Evolutionary conservation across 108 stramenopile species (phyloP), one percentile per base, ranked within the genome.

Genomic region (Cyclostephanos invisitatus): DNA sequence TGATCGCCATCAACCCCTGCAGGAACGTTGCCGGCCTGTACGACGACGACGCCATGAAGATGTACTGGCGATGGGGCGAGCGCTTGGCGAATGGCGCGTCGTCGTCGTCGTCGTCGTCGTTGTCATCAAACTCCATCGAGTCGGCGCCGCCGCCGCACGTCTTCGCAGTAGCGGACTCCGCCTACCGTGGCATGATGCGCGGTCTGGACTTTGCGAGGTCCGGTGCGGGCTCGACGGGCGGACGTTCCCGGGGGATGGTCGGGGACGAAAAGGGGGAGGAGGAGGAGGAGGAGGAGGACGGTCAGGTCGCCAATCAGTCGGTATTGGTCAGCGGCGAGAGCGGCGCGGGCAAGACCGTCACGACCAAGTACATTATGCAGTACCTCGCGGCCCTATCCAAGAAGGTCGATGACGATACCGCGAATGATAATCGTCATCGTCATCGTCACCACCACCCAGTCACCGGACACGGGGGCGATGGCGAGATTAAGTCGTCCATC

Each of bases 301-400:
- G 28, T 40, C 32, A 62, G 5, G n/a, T 50, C 11, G 50, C 70
- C 18, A 80, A 87, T 60, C 83, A 85, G 62, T 77, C 78, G 22
- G 85, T 95, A 38, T 70, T 95, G 28, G 87, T 95, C 15, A 81
- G 78, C 17, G 94, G 94, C n/a, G 91, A 92, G 68, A 75, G 73
- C 62, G 94, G 94, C 14, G 90, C 94, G 15, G 94, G 94, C 61
- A 95, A 95, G 75, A 92, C 94, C 11, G 91, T 89, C 5, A 93
- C 91, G 20, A 89, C 90, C 4, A 96, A 95, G 58, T 83, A 90
- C 74, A 79, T 93, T 49, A 83, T 96, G 83, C 87, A 94, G 72
- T 96, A 90, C 71, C 72, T 92, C 24, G 89, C 93, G 9, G 85
- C 84, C 5, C 71, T 91, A 21, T 86, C 85, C 21, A 85, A 83